Evolutionary conservation across 2,329 filamentous ascomycete genomes (phyloP), one percentile per base, ranked within the genome.

Genomic region (Penicillium sp.): DNA sequence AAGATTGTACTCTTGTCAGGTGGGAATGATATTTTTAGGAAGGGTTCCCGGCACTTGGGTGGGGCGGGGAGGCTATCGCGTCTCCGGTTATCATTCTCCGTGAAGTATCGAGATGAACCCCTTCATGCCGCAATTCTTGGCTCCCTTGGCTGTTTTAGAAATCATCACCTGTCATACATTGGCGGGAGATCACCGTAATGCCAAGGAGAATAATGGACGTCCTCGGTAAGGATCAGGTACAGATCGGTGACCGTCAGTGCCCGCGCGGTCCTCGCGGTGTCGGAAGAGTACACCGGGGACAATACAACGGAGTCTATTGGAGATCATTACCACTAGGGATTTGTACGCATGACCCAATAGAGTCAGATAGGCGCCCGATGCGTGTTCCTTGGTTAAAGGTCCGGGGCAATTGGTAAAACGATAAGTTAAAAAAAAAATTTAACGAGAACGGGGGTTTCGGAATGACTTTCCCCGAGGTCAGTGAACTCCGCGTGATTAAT

Each of bases 241-340:
- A 39, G n/a, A 19, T 39, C 35, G 35, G 35, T 39, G 35, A 39
- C 35, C n/a, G 29, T 29, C 29, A 11, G 29, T 33, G 31, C 31
- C 31, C 31, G 31, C 13, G 31, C 31, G 31, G 31, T 33, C 31
- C 31, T 33, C 39, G 45, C 54, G 50, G 57, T 55, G 33, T 56
- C 56, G 47, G 55, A 55, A 39, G 45, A 46, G 39, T 27, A 52
- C 53, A 59, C 56, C 56, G 56, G 52, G 50, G 27, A 13, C 24
- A 19, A 19, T 10, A 19, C n/a, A 6, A 29, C 27, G 39, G 19
- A 22, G 27, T 29, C 27, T n/a, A 45, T 8, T 56, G 58, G 54
- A 59, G 63, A 65, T 65, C 63, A 52, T 57, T 65, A 59, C 61
- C 63, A 59, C 59, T 62, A 62, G 63, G 50, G 63, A 58, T 37